phyloP scores from a whole-genome alignment of 2,329 filamentous ascomycete species.

The Huntiella omanensis region DNA sequence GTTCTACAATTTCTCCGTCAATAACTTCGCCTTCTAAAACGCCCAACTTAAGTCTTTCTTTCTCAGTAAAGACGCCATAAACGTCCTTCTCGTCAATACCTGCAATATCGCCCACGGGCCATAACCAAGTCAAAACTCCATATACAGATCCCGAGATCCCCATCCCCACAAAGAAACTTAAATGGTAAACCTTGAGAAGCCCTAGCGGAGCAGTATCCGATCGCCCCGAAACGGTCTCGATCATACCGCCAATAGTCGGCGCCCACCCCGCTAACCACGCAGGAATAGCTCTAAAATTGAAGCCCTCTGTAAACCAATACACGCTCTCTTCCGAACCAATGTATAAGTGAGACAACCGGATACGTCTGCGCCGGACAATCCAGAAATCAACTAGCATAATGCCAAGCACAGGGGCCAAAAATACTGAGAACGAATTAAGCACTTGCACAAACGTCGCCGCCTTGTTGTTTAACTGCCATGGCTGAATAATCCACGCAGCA shows the following conservation, averaged over 20 bases:
- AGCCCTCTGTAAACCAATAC: conserved; percentile 21
- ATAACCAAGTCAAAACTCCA: conserved; percentile 18
- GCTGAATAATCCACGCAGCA: conserved; percentile 15
- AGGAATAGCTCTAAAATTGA: conserved; percentile 20
- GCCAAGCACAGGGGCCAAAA: conserved; percentile 16
- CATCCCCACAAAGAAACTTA: conserved; percentile 12
- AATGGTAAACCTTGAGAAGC: conserved; percentile 10
- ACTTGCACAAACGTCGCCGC: conserved; percentile 16
- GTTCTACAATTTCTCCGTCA: neutral
- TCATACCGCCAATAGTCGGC: conserved; percentile 16
- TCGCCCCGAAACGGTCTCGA: conserved; percentile 13
- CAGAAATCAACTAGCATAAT: conserved; percentile 18
- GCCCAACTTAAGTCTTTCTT: conserved; percentile 23
- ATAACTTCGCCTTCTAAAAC: conserved; percentile 16
- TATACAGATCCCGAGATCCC: conserved; percentile 12
- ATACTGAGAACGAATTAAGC: conserved; percentile 16
- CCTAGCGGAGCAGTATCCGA: conserved; percentile 10
- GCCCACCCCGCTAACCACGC: conserved; percentile 18
- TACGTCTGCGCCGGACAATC: conserved; percentile 18
- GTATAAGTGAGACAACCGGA: conserved; percentile 22
- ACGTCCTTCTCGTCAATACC: conserved; percentile 25
- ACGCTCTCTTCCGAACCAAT: conserved; percentile 17
- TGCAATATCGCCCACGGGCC: conserved; percentile 21
- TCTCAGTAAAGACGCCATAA: conserved; percentile 25
- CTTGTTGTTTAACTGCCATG: conserved; percentile 17